phyloP scores from a whole-genome alignment of 116 monocot genomes.

The Posidonia oceanica region DNA sequence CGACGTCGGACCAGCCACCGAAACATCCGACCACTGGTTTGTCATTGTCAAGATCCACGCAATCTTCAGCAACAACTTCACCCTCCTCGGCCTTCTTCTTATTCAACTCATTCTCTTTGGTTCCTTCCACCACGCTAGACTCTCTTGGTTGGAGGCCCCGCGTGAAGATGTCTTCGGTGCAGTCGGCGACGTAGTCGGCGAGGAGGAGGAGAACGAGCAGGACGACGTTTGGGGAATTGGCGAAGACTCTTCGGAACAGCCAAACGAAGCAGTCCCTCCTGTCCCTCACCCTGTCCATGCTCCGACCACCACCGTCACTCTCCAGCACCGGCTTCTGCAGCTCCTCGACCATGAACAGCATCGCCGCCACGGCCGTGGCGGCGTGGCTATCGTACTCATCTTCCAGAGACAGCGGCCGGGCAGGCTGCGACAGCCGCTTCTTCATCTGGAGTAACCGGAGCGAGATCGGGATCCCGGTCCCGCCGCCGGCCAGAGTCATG shows the following conservation, averaged over 20 bases:
- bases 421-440: slow-evolving; percentile 16
- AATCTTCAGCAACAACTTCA: background rate
- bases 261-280: slow-evolving; percentile 22
- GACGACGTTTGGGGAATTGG: slow-evolving; percentile 31
- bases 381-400: slow-evolving; percentile 1
- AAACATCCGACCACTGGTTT: background rate
- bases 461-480: slow-evolving; percentile 25
- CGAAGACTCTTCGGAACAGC: slow-evolving; percentile 34
- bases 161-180: background rate
- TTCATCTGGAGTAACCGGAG: slow-evolving; percentile 30
- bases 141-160: background rate
- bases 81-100: background rate
- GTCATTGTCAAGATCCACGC: background rate
- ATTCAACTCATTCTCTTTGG: background rate
- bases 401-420: background rate
- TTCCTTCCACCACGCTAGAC: background rate
- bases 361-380: slow-evolving; percentile 23
- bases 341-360: slow-evolving; percentile 21
- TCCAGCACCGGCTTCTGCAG: slow-evolving; percentile 18
- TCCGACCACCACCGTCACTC: background rate
- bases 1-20: slow-evolving; percentile 17
- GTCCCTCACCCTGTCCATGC: slow-evolving; percentile 9
- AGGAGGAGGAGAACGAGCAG: slow-evolving; percentile 21
- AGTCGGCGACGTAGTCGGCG: slow-evolving; percentile 8
- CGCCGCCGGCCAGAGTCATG: background rate